Evolutionary conservation across 202 grass and related monocot genomes (phyloP), one percentile per base, ranked within the genome.

Genomic region (Cymbopogon flexuosus): DNA sequence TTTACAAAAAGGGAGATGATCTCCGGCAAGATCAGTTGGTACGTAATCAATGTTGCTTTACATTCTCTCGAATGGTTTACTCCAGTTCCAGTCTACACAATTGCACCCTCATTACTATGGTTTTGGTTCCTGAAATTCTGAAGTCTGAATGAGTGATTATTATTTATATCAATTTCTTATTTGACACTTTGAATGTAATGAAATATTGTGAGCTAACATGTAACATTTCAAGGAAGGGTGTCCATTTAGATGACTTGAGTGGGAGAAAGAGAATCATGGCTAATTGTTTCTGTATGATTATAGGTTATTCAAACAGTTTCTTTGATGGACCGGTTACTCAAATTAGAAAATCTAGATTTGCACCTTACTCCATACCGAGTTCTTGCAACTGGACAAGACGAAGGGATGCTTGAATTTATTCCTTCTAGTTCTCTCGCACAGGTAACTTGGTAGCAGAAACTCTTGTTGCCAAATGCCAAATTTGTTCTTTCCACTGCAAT

Each of bases 11-110:
- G 80, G 96, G 96, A 10, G 96, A 99, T 83, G 92, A 99, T 76
- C 92, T 99, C 84, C 92, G 96, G 10, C 92, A 99, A 83, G 96
- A 99, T 96, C 96, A 96, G 63, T 80, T 99, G 88, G 96, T 99
- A 93, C 18, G 14, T 66, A 73, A 62, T 80, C 12, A 37, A 66
- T 62, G 64, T 10, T 37, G 46, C 10, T 64, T 80, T 80, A 77
- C 73, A 70, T 43, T 30, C 5, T 63, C 18, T 10, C 8, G 30
- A 87, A 63, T 13, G 11, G 35, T 51, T 75, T 73, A 6, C 9
- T 62, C 70, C 62, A 73, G 23, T 80, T 84, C 14, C 84, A 73
- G 5, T 58, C 34, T 39, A 8, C 36, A 39, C 36, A 39, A 39
- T 39, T 8, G 7, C 29, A 61, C 30, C 65, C 16, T 77, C 10